Evolutionary conservation across 306 rosid genomes (phyloP).

Genomic region (Hippophae tibetana): DNA sequence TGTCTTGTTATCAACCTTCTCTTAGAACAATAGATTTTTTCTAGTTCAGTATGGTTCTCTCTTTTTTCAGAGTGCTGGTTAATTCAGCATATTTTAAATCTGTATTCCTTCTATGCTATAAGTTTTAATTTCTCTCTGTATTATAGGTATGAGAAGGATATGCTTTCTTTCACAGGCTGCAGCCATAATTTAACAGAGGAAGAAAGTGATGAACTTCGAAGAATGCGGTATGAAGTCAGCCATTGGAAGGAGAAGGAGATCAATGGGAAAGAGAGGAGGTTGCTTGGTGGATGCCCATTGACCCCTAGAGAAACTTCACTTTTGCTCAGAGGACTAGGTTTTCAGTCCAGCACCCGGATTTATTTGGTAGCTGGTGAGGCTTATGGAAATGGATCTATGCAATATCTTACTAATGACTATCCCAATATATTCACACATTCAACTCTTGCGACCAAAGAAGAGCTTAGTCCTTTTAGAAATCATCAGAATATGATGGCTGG

Average conservation of each 20-base stretch:
- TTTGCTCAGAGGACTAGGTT: conserved; percentile 74
- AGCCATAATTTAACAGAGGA: conserved; percentile 77
- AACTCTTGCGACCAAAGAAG: conserved; percentile 60
- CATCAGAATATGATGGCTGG: conserved; percentile 99
- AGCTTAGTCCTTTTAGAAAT: conserved; percentile 60
- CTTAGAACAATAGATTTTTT: too few species aligned
- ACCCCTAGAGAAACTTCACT: conserved; percentile 92
- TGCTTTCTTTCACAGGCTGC: conserved; percentile 99
- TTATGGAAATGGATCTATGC: conserved; percentile 83
- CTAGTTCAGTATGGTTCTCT: too few species aligned
- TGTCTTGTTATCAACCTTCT: too few species aligned
- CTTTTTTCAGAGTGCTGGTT: neutral
- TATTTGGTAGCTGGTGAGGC: conserved; percentile 95
- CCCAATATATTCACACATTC: conserved; percentile 83
- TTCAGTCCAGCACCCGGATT: conserved; percentile 68
- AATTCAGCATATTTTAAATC: neutral
- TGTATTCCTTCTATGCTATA: conserved; percentile 7
- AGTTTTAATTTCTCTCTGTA: conserved; percentile 8
- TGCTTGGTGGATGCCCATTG: conserved; percentile 93
- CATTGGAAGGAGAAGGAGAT: conserved; percentile 99
- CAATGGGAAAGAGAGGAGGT: conserved; percentile 83
- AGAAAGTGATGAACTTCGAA: conserved; percentile 70
- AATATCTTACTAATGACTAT: conserved; percentile 66
- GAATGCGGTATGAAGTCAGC: conserved; percentile 80
- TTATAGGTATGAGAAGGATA: conserved; percentile 89